Evolutionary conservation across 768 basidiomycete genomes (phyloP), one percentile per base, ranked within the genome.

Genomic region (Hygrophorus pudorinus): DNA sequence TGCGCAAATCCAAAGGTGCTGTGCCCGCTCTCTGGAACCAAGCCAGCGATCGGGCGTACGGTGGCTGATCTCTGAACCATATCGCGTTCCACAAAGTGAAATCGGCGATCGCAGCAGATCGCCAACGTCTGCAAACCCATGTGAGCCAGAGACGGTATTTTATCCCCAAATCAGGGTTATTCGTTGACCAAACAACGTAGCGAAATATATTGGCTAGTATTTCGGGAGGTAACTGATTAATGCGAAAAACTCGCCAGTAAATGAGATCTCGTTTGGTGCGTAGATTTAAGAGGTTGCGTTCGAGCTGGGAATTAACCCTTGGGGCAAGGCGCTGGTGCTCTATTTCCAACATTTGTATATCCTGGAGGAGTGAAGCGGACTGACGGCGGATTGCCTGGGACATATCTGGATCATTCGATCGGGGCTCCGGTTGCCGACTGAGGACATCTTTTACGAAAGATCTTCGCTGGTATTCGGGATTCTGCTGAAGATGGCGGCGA

Each of bases 151-250:
- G 55, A 39, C 80, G 77, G 45, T 48, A 54, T 7, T 49, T 44
- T 14, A 71, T 60, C 9, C 67, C 66, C 17, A 56, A 49, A 4
- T 50, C 44, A 12, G 69, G 64, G 34, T 64, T 52, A 34, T 51
- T 49, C 16, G 66, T 53, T n/a, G 73, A 70, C 80, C 77, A 82
- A 32, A 67, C 67, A 30, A 76, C 70, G 52, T 64, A 65, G 47
- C 75, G 79, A 51, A 86, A 74, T 51, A 87, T 80, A 47, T 75
- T 70, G 60, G 59, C 62, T 47, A 85, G 61, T 44, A 86, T 76
- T 56, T 87, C 85, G 24, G 65, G 57, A 2, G 84, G 85, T 3
- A 85, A 67, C 28, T 77, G 68, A 59, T 73, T 74, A 48, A 85
- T 62, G 35, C 72, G 72, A 57, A 83, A 82, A 28, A 64, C 61